These are phyloP conservation scores for Leptosphaerulina australis DNA, from an alignment of 2,329 filamentous ascomycete species.

Conservation along the genomic window DNA sequence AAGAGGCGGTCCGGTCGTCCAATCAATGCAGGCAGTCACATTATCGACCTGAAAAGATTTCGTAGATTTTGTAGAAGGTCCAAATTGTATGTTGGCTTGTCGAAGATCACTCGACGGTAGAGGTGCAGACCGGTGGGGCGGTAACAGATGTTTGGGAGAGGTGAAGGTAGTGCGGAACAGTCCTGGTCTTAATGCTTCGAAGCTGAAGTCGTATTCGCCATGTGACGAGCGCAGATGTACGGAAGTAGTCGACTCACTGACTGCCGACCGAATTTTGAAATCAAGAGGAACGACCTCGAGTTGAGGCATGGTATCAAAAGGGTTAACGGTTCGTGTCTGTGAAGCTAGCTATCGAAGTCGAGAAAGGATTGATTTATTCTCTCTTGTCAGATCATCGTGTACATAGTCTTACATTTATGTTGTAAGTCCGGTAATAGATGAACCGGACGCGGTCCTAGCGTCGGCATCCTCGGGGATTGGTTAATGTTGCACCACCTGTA, in stretches of 20 bases:
- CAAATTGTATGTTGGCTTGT: conserved; percentile 27
- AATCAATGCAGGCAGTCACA: conserved; percentile 64
- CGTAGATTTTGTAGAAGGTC: conserved; percentile 36
- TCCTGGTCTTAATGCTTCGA: conserved; percentile 66
- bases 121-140: conserved; percentile 67
- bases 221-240: conserved; percentile 54
- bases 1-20: conserved; percentile 61
- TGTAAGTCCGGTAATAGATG: neutral
- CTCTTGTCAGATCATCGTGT: neutral
- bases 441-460: neutral
- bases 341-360: neutral
- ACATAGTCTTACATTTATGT: conserved; percentile 6
- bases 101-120: conserved; percentile 52
- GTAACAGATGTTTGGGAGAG: conserved; percentile 65
- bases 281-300: conserved; percentile 53
- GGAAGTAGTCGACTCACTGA: conserved; percentile 25
- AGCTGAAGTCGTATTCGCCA: conserved; percentile 62
- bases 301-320: conserved; percentile 54
- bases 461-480: conserved; percentile 7
- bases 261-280: conserved; percentile 38
- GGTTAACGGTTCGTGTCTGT: neutral
- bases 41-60: conserved; percentile 56
- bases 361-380: neutral
- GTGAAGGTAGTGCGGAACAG: conserved; percentile 73
- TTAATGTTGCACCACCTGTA: neutral